Conservation (phyloP, 2,329 filamentous ascomycete genomes). For the Epichloe sp. region DNA sequence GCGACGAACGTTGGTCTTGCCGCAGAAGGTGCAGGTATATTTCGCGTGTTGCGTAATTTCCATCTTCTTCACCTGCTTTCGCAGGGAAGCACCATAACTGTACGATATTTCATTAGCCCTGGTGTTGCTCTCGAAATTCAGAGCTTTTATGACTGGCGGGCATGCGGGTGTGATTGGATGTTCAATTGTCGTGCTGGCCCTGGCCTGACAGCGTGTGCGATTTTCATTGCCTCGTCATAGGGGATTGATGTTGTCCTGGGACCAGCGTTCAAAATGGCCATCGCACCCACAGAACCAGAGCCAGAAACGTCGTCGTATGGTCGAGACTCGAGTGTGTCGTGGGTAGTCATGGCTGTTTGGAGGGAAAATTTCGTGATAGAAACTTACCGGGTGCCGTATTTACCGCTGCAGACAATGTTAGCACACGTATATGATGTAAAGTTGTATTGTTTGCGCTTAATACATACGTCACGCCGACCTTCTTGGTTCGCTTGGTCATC, state of each 20-base stretch:
- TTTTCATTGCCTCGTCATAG: neutral
- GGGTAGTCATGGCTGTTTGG: neutral
- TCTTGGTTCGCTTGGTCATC: slow-evolving; percentile 93
- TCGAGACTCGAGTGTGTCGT: slow-evolving; percentile 3
- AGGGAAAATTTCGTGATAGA: neutral
- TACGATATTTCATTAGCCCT: neutral
- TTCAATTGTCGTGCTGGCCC: neutral
- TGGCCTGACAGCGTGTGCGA: neutral
- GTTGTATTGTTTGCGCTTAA: slow-evolving; percentile 1
- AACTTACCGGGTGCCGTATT: slow-evolving; percentile 90
- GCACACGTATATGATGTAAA: slow-evolving; percentile 9
- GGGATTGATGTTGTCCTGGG: neutral
- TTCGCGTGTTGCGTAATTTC: slow-evolving; percentile 97
- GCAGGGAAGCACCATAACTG: slow-evolving; percentile 98
- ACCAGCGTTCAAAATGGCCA: neutral
- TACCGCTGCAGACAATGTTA: slow-evolving; percentile 38
- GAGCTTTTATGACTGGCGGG: neutral
- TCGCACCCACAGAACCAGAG: neutral
- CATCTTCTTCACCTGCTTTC: slow-evolving; percentile 97
- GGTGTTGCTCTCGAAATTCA: neutral
- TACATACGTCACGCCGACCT: slow-evolving; percentile 80
- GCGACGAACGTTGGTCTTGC: slow-evolving; percentile 88
- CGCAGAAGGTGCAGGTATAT: slow-evolving; percentile 97
- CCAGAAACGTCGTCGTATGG: neutral
- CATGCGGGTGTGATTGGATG: neutral